Conservation (phyloP, 352 stramenopile species). For the Phytophthora meadii region DNA sequence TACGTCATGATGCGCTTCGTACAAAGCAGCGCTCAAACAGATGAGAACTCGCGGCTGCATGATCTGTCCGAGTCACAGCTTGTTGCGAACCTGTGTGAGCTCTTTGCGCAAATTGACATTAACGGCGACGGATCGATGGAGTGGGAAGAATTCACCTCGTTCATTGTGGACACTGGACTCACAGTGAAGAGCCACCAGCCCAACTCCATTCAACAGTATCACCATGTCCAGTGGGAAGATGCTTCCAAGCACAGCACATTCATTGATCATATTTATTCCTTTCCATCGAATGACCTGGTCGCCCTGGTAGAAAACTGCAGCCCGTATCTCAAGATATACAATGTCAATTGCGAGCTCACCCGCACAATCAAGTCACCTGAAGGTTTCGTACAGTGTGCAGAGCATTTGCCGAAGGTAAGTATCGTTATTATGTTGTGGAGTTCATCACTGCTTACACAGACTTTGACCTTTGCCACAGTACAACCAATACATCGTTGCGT, state of each 20-base stretch:
- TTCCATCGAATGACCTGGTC: conserved; percentile 68
- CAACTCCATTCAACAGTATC: conserved; percentile 90
- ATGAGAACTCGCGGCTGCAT: conserved; percentile 73
- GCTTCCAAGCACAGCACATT: conserved; percentile 86
- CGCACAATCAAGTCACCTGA: conserved; percentile 69
- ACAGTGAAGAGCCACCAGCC: conserved; percentile 84
- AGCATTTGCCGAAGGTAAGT: conserved; percentile 70
- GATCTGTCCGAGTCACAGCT: conserved; percentile 79
- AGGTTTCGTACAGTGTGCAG: conserved; percentile 80
- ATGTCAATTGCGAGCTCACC: conserved; percentile 73
- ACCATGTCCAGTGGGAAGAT: conserved; percentile 82
- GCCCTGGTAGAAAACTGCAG: conserved; percentile 82
- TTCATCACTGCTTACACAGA: not conserved
- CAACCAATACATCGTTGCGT: conserved; percentile 83
- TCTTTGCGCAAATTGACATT: conserved; percentile 93
- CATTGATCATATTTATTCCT: conserved; percentile 90
- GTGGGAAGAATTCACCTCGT: conserved; percentile 93
- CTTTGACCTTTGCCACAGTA: conserved; percentile 27
- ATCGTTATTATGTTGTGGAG: not conserved
- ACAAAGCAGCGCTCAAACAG: conserved; percentile 52
- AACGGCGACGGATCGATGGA: conserved; percentile 93
- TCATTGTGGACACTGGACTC: conserved; percentile 90
- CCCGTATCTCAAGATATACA: conserved; percentile 85
- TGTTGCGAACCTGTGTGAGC: conserved; percentile 86
- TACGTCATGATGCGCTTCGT: conserved; percentile 89